Base-by-base conservation (phyloP, 176 grass and related monocot genomes). In the Triticum turgidum region DNA sequence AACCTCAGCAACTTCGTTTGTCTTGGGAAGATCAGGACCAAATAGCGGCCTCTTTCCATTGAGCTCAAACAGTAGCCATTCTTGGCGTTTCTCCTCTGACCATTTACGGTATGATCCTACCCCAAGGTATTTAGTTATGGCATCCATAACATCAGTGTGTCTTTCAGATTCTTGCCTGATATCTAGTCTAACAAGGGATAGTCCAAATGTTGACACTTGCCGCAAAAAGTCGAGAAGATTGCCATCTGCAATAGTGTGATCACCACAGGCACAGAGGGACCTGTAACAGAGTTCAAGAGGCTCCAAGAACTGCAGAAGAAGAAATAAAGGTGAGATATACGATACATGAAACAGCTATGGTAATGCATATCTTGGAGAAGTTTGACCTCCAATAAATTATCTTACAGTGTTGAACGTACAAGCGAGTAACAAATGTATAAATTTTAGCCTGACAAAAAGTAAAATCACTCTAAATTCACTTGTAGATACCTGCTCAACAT, bases 101-200 rank as follows among this genome's bases (percentile, higher is more conserved):
- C 95, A 98, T 62, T 92, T 86, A 90, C 83, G 93, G 83, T 95
- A 98, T 33, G 95, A 98, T 62, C 93, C 95, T 14, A 98, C 91
- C 67, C 86, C 88, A 1, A 98, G 88, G 82, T 92, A 90, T 27
- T 81, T 77, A 69, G 95, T 98, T 72, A 98, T 93, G 65, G 78
- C 91, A 88, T 98, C 93, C 62, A 98, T 88, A 79, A 93, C 91
- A 83, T 95, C 93, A 61, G 93, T 98, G 70, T 98, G 95, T 14
- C 93, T 84, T 45, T 98, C 93, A 79, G 95, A 98, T 82, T 98
- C 95, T 86, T 98, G 95, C 63, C 95, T 92, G 83, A 95, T 98
- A 87, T 98, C 95, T 87, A 98, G 95, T 82, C 88, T 94, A 34
- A 98, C 95, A 74, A 98, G 87, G 62, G 93, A 93, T 47, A 98